Conservation (phyloP, 306 rosid genomes). For the Casuarina glauca region DNA sequence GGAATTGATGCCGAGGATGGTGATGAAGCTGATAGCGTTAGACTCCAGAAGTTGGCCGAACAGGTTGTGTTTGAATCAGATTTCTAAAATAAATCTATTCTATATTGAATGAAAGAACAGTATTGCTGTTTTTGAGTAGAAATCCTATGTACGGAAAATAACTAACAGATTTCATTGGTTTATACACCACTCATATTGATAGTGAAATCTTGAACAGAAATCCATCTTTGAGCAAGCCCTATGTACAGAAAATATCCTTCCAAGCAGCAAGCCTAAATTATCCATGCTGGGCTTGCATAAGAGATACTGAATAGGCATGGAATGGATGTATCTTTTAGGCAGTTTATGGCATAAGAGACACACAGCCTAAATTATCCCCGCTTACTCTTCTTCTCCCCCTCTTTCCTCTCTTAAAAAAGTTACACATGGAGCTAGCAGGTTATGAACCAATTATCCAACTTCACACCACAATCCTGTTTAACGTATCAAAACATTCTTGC, state of each 20-base stretch:
- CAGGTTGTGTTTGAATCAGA: slow-evolving; percentile 50
- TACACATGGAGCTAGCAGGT: too few relatives aligned
- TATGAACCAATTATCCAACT: too few relatives aligned
- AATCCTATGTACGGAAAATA: not conserved
- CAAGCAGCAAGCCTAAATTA: not conserved
- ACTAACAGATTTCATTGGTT: not conserved
- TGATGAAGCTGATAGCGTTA: slow-evolving; percentile 75
- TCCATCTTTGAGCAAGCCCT: not conserved
- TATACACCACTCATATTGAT: not conserved
- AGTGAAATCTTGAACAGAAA: not conserved
- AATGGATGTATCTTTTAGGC: not conserved
- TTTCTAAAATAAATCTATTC: not conserved
- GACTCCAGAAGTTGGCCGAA: slow-evolving; percentile 81
- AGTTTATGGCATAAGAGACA: not conserved
- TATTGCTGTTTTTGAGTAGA: not conserved
- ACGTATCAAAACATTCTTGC: not conserved
- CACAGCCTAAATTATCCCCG: not conserved
- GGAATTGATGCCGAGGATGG: slow-evolving; percentile 85
- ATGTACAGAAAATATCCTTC: not conserved
- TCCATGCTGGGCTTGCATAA: not conserved
- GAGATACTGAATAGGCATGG: not conserved
- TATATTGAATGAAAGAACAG: not conserved
- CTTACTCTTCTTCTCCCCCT: not conserved
- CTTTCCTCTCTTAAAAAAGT: too few relatives aligned
- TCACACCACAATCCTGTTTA: not conserved